These are phyloP conservation scores for Fusarium sp. DNA, from an alignment of 2,329 filamentous ascomycete genomes.

Conservation along the genomic window DNA sequence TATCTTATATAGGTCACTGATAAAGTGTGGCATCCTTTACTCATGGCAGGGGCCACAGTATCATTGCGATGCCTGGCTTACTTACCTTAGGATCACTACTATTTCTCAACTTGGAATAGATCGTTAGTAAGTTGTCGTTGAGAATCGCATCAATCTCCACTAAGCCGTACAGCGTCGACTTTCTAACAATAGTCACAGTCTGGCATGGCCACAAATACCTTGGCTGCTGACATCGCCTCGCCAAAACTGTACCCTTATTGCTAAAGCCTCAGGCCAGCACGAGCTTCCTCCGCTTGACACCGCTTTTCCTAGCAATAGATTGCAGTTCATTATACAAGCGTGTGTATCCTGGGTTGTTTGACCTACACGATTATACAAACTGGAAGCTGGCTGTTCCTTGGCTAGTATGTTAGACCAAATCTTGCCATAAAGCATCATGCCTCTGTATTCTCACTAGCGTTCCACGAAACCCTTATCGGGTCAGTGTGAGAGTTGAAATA, in stretches of 20 bases:
- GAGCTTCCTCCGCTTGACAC: conserved; percentile 66
- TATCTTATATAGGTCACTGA: not conserved
- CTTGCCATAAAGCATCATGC: conserved; percentile 69
- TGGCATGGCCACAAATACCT: conserved; percentile 71
- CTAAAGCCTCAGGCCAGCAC: conserved; percentile 73
- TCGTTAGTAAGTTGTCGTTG: conserved; percentile 67
- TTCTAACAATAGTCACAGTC: conserved; percentile 64
- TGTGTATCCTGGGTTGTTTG: conserved; percentile 71
- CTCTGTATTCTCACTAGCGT: conserved; percentile 72
- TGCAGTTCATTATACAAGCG: conserved; percentile 70
- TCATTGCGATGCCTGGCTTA: no score
- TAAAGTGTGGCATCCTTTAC: not conserved
- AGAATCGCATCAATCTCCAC: conserved; percentile 70
- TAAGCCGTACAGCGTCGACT: conserved; percentile 70
- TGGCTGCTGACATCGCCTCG: conserved; percentile 70
- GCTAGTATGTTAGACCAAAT: conserved; percentile 72
- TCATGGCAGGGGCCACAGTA: not conserved
- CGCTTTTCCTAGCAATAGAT: conserved; percentile 74
- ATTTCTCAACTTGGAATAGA: not conserved
- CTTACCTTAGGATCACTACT: not conserved
- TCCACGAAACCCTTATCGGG: conserved; percentile 72
- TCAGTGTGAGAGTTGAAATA: not conserved
- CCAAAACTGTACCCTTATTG: conserved; percentile 70
- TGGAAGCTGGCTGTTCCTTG: conserved; percentile 76
- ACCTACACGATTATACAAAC: conserved; percentile 72